These are phyloP conservation scores for Chaetomium fimeti DNA, from an alignment of 495 filamentous ascomycete genomes.

Conservation along the genomic window DNA sequence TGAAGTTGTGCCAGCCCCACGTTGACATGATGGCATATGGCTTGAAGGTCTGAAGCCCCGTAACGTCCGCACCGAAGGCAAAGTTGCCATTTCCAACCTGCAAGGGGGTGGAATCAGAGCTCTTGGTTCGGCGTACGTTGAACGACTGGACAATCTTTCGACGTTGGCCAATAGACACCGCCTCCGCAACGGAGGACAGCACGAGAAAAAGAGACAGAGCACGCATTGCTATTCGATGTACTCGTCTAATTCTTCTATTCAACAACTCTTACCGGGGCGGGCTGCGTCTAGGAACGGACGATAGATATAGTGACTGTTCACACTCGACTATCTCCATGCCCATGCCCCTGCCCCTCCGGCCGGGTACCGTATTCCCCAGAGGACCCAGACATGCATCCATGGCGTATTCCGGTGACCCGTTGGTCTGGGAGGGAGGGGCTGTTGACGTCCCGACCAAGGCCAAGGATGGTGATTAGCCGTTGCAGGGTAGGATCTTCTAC, in stretches of 20 bases:
- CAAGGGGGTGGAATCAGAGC: conserved; percentile 48
- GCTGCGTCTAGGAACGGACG: neutral
- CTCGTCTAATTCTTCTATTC: neutral
- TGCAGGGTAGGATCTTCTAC: conserved; percentile 14
- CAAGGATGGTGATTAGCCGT: conserved; percentile 25
- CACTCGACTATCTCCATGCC: neutral
- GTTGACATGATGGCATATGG: conserved; percentile 56
- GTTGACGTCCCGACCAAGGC: conserved; percentile 14
- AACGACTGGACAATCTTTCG: conserved; percentile 40
- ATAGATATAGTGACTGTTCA: neutral
- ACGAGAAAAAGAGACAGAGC: conserved; percentile 22
- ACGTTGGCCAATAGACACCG: conserved; percentile 22
- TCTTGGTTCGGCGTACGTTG: conserved; percentile 46
- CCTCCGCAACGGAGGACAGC: conserved; percentile 28
- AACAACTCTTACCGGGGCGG: neutral
- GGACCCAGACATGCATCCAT: conserved; percentile 13
- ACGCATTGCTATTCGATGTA: conserved; percentile 20
- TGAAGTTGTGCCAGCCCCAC: conserved; percentile 60
- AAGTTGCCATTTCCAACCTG: conserved; percentile 58
- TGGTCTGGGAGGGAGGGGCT: conserved; percentile 12
- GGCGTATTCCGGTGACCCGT: conserved; percentile 8
- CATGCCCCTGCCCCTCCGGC: neutral
- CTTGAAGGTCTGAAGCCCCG: conserved; percentile 59
- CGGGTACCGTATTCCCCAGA: conserved; percentile 12
- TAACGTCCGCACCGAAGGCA: conserved; percentile 55